These are phyloP conservation scores for Ajuga reptans DNA, from an alignment of 305 asterid genomes.

Conservation along the genomic window DNA sequence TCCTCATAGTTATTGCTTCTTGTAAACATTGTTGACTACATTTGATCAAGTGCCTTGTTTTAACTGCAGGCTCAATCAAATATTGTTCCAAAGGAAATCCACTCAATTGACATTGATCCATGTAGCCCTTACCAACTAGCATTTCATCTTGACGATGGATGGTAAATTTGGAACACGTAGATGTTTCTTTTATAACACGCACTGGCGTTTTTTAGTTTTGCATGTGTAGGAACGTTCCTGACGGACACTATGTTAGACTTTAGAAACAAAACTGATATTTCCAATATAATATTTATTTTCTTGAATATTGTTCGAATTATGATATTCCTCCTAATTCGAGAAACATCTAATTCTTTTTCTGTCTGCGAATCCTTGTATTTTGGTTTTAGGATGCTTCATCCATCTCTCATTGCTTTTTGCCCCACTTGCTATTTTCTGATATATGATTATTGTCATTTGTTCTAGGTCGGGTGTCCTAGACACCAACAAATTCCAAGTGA, in stretches of 20 bases:
- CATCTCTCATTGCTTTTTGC: neutral
- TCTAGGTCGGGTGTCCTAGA: slow-evolving; percentile 89
- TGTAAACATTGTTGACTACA: neutral
- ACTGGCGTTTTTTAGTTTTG: neutral
- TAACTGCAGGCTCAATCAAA: slow-evolving; percentile 76
- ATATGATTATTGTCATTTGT: neutral
- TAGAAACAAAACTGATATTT: too few relatives aligned
- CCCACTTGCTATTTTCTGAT: neutral
- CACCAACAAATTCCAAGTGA: slow-evolving; percentile 59
- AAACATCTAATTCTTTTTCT: neutral
- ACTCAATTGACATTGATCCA: slow-evolving; percentile 77
- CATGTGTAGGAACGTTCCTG: neutral
- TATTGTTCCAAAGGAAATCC: slow-evolving; percentile 65
- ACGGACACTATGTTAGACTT: neutral
- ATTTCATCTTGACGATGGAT: slow-evolving; percentile 95
- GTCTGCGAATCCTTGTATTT: neutral
- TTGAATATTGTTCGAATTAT: neutral
- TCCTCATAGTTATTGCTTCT: slow-evolving; percentile 8
- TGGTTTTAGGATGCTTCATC: neutral
- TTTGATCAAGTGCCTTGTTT: slow-evolving; percentile 12
- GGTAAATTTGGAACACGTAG: slow-evolving; percentile 46
- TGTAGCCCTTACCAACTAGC: slow-evolving; percentile 83
- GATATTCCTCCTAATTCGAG: neutral
- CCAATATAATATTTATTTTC: neutral
- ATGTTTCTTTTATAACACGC: slow-evolving; percentile 2